Percentiles rank a stretch among this genome's conserved stretches.
Conservation (phyloP, 176 grass and related monocot genomes). For the Areca catechu region DNA sequence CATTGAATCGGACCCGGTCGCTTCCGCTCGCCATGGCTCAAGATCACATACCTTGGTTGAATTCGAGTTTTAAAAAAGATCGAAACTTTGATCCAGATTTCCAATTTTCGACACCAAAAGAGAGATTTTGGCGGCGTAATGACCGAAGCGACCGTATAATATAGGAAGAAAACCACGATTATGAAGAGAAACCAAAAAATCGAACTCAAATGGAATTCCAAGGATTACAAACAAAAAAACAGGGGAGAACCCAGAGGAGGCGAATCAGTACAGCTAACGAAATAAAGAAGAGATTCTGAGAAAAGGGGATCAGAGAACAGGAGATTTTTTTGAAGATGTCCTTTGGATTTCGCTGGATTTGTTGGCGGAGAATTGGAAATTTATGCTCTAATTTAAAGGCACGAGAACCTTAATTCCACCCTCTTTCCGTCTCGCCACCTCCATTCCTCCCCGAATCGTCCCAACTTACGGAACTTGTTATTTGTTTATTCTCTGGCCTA, state of each 20-base stretch:
- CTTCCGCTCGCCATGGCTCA: conserved; percentile 23
- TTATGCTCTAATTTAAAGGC: neutral
- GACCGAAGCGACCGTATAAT: too few species aligned
- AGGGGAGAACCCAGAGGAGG: neutral
- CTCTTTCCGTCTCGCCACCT: neutral
- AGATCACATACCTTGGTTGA: neutral
- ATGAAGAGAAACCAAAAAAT: neutral
- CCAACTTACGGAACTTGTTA: too few species aligned
- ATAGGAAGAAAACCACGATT: neutral
- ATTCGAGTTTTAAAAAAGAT: neutral
- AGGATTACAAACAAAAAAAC: neutral
- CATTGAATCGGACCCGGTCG: conserved; percentile 2
- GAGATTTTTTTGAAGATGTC: neutral
- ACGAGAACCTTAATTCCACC: neutral
- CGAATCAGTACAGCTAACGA: neutral
- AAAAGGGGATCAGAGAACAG: neutral
- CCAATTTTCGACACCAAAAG: neutral
- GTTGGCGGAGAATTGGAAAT: neutral
- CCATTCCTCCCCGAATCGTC: neutral
- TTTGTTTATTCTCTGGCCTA: too few species aligned
- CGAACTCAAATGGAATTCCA: too few species aligned
- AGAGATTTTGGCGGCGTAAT: too few species aligned
- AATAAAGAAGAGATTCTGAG: neutral
- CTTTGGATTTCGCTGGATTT: neutral
- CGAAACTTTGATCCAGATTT: conserved; percentile 5